These are phyloP conservation scores for Apostasia ramifera DNA, from an alignment of 106 monocot genomes.

Conservation along the genomic window DNA sequence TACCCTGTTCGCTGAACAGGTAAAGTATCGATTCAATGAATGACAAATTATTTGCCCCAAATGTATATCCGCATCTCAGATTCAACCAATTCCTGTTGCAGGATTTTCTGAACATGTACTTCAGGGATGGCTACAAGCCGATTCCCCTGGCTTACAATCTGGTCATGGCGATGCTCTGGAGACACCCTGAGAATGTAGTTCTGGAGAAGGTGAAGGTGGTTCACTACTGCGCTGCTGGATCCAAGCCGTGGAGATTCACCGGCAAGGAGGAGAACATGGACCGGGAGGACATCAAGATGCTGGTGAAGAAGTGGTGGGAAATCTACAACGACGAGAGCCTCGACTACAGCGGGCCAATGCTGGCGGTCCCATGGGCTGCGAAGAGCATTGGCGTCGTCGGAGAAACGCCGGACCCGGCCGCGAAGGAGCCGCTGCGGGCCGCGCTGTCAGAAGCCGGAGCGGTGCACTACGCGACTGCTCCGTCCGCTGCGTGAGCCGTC, in stretches of 20 bases:
- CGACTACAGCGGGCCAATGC: not conserved
- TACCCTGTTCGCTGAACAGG: not conserved
- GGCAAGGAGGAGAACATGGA: conserved; percentile 69
- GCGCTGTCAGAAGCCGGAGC: conserved; percentile 6
- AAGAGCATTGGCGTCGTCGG: conserved; percentile 6
- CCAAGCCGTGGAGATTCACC: conserved; percentile 76
- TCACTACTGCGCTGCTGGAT: conserved; percentile 38
- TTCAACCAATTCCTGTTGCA: not conserved
- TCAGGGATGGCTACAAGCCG: conserved; percentile 49
- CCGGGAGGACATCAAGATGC: conserved; percentile 60
- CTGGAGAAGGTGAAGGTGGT: conserved; percentile 52
- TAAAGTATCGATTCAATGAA: not conserved
- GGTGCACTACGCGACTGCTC: not conserved
- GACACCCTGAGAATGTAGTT: conserved; percentile 10
- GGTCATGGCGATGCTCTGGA: conserved; percentile 7
- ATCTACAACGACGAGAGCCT: conserved; percentile 46
- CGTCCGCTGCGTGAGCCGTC: conserved; percentile 9
- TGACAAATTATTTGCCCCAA: not conserved
- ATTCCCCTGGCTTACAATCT: conserved; percentile 38
- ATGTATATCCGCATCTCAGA: not conserved
- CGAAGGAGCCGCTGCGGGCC: not conserved
- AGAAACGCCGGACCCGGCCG: not conserved
- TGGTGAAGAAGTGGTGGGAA: conserved; percentile 76
- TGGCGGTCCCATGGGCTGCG: conserved; percentile 13
- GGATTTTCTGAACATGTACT: conserved; percentile 50